Conservation (phyloP, 73 alveolate genomes). For the Vitrella brassicaformis region DNA sequence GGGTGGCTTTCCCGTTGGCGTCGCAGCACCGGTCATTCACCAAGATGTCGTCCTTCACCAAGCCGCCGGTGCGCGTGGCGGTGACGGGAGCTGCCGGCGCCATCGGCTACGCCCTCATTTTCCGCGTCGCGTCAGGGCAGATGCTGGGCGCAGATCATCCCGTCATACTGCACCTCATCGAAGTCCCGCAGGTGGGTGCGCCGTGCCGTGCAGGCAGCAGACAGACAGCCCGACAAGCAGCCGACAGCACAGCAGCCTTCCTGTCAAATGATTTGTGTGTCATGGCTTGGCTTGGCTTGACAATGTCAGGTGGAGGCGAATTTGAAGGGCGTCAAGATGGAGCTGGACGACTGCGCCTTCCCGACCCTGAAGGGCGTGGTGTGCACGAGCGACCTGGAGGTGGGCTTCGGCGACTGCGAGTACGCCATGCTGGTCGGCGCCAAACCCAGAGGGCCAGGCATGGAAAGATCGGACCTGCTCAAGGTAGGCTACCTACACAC, state of each 20-base stretch:
- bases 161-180: conserved; percentile 37
- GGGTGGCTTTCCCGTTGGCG: too few species aligned
- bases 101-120: conserved; percentile 36
- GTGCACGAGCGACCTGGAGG: conserved; percentile 64
- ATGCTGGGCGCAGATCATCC: conserved; percentile 42
- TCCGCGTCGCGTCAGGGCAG: conserved; percentile 46
- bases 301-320: conserved; percentile 18
- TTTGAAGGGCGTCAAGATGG: conserved; percentile 68
- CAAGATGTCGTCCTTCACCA: too few species aligned
- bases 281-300: too few species aligned
- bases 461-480: conserved; percentile 93
- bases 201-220: too few species aligned
- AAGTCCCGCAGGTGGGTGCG: too few species aligned
- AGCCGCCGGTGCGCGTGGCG: conserved; percentile 41
- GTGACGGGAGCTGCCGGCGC: conserved; percentile 45
- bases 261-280: too few species aligned
- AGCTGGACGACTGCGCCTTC: conserved; percentile 91
- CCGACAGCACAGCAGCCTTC: too few species aligned
- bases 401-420: conserved; percentile 86
- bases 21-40: too few species aligned
- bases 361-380: conserved; percentile 73
- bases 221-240: too few species aligned
- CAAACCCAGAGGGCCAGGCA: conserved; percentile 96
- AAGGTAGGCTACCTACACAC: too few species aligned
- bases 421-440: conserved; percentile 88